Evolutionary conservation across 1,284 basidiomycete genomes (phyloP).

Genomic region (Pseudozyma tsukubaensis): DNA sequence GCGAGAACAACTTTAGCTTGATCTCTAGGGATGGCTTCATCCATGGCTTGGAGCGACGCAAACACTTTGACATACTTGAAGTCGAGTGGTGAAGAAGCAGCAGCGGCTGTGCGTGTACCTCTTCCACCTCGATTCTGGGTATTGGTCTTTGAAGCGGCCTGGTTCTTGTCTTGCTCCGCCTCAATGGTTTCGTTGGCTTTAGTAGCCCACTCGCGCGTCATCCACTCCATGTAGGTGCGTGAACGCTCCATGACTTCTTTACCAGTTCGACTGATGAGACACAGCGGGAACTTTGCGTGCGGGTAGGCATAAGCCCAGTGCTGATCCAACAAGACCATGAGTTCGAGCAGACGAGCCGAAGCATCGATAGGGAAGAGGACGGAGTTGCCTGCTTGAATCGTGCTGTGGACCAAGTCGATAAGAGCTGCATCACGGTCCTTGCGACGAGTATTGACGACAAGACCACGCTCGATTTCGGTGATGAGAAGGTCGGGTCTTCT

Average conservation of each 20-base stretch:
- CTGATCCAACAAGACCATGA: conserved; percentile 93
- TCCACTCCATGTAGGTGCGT: conserved; percentile 98
- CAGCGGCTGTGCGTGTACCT: conserved; percentile 8
- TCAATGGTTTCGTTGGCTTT: conserved; percentile 49
- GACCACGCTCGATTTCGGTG: conserved; percentile 84
- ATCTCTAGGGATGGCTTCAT: conserved; percentile 80
- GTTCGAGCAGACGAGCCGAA: conserved; percentile 89
- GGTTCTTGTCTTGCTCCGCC: conserved; percentile 26
- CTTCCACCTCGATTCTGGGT: neutral
- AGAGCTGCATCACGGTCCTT: conserved; percentile 85
- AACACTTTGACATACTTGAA: conserved; percentile 84
- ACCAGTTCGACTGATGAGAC: conserved; percentile 87
- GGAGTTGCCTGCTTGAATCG: conserved; percentile 81
- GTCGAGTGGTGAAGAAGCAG: conserved; percentile 54
- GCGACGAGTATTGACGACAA: conserved; percentile 83
- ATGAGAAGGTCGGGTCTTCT: conserved; percentile 76
- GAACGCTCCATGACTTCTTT: conserved; percentile 95
- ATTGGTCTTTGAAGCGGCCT: neutral
- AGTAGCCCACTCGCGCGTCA: conserved; percentile 84
- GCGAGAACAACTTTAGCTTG: conserved; percentile 89
- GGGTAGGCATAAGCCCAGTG: conserved; percentile 93
- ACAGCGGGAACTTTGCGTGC: conserved; percentile 73
- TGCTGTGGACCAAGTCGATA: conserved; percentile 78
- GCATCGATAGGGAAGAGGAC: conserved; percentile 93
- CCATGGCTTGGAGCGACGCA: conserved; percentile 80